Evolutionary conservation across 208 protist genomes (phyloP), one percentile per base, ranked within the genome.

Genomic region (Wallacemonas collosoma): DNA sequence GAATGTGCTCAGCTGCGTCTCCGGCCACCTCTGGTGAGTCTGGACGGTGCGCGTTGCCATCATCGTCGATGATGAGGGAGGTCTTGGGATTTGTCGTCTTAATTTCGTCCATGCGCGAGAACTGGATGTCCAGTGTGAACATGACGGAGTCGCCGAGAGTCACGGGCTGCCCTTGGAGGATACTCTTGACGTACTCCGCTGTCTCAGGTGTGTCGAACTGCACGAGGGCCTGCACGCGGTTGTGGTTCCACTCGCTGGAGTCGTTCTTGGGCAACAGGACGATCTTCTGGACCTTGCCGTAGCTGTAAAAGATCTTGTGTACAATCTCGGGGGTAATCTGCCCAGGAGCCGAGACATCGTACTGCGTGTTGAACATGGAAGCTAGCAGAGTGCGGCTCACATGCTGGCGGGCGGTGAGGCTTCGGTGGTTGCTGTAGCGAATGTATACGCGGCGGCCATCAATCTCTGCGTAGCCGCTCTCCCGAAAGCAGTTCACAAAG

Each of bases 341-440:
- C 38, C 86, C 83, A 3, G 90, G 84, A 7, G 83, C 81, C 14
- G 89, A 93, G 3, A 96, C 88, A 71, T 97, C 93, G 72, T 97
- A 97, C 80, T 94, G 87, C 35, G 91, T 95, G 84, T 95, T 97
- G 78, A 95, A 96, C 93, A 97, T 97, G 7, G 90, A 96, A 39
- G 96, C 93, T 11, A 97, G 80, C 55, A 97, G 73, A 9, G 90
- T 97, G 45, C 89, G 88, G 77, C 87, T 94, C 35, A 84, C 82
- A 68, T 97, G 89, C 71, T 94, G 91, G 36, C 89, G 95, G 15
- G 90, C 88, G n/a, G 91, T 97, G 61, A 97, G 90, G 56, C 79
- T 89, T 51, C 88, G 79, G 77, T 97, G 93, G 64, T 91, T 93
- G 80, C 90, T 95, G 88, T 94, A 97, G 35, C 89, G 89, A 44